Conservation (phyloP, 2,329 filamentous ascomycete genomes). For the Colletotrichum agaves region DNA sequence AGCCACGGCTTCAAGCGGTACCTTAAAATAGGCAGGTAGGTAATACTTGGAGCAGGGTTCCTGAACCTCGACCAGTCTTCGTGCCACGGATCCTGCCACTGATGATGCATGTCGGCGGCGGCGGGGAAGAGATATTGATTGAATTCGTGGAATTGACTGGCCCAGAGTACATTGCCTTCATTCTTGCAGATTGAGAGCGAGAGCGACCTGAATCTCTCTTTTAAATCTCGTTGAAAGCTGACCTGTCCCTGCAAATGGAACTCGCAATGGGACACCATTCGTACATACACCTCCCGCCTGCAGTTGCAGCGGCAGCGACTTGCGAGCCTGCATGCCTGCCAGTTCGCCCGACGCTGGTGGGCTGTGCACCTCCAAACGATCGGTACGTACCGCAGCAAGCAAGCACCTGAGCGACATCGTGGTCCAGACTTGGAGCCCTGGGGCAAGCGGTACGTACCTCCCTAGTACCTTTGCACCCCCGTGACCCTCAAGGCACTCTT, state of each 20-base stretch:
- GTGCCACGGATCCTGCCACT: not conserved
- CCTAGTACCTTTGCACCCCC: not conserved
- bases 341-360: slow-evolving; percentile 5
- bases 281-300: no score
- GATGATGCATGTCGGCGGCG: slow-evolving; percentile 30
- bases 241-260: slow-evolving; percentile 1
- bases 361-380: slow-evolving; percentile 14
- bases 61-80: no score
- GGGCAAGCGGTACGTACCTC: not conserved
- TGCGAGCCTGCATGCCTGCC: not conserved
- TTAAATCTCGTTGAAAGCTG: not conserved
- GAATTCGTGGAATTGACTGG: not conserved
- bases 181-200: not conserved
- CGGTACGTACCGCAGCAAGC: no score
- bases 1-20: not conserved
- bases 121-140: slow-evolving; percentile 18
- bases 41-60: not conserved
- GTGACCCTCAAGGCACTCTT: not conserved
- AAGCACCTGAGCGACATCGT: no score
- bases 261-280: no score
- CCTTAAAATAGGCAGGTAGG: no score
- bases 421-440: no score
- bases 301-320: not conserved
- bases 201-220: not conserved
- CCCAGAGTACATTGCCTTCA: not conserved